These are phyloP conservation scores for Exserohilum rostratum DNA, from an alignment of 2,329 filamentous ascomycete genomes.

Conservation along the genomic window DNA sequence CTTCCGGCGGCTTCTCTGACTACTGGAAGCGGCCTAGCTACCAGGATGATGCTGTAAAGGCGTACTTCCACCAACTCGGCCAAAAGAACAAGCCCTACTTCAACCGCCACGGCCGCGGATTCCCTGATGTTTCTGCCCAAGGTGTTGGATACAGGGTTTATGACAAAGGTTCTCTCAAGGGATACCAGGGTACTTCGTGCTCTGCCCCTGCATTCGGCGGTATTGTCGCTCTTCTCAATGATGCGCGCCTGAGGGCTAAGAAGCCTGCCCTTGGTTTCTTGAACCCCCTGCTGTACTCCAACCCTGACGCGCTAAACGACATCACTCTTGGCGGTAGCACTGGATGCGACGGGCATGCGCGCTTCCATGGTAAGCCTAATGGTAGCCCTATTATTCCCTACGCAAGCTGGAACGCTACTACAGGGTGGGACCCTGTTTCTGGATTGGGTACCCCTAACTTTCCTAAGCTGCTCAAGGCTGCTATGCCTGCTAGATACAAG, in stretches of 20 bases:
- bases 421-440: conserved; percentile 46
- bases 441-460: conserved; percentile 43
- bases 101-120: conserved; percentile 61
- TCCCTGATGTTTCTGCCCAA: conserved; percentile 68
- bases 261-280: conserved; percentile 62
- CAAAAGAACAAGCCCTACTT: conserved; percentile 56
- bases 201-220: conserved; percentile 64
- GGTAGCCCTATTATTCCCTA: conserved; percentile 42
- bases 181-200: conserved; percentile 53
- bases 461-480: conserved; percentile 37
- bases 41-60: conserved; percentile 53
- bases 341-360: conserved; percentile 45
- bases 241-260: conserved; percentile 60
- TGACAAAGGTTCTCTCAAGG: conserved; percentile 50
- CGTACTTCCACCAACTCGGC: conserved; percentile 53
- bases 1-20: conserved; percentile 57
- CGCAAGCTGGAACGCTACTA: conserved; percentile 38
- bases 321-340: conserved; percentile 43
- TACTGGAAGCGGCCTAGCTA: conserved; percentile 56
- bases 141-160: conserved; percentile 50
- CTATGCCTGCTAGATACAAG: conserved; percentile 30
- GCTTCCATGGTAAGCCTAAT: conserved; percentile 33
- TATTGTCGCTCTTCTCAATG: conserved; percentile 66
- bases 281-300: conserved; percentile 63
- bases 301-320: conserved; percentile 57